Base-by-base conservation (phyloP, 139 green algal species). In the Pleodorina starrii region DNA sequence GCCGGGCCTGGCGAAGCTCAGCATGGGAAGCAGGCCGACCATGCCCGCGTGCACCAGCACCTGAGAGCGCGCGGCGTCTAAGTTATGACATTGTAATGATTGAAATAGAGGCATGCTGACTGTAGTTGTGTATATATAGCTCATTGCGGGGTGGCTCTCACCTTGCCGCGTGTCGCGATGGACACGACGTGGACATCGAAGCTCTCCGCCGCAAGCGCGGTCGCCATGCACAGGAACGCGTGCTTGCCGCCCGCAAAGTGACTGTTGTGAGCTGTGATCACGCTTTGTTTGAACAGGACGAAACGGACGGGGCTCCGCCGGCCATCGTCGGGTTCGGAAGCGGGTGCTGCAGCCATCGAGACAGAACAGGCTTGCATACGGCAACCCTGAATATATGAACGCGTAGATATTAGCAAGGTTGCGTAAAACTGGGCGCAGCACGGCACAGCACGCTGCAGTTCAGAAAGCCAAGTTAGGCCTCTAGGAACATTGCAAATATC, bases 201-300 rank as follows among this genome's bases (percentile, higher is more conserved):
- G 19, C 86, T 75, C 7, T 35, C n/a, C 21, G 29, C 35, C 7
- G 69, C 69, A n/a, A 91, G 80, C 19, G 69, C 71, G 5, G 19
- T 27, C 40, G 89, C 89, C 84, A 90, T 88, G 36, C 42, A 86
- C 6, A 88, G 36, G 46, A 90, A 92, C 0, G 89, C 89, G 63
- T 92, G 89, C 50, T 92, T 92, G 32, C 89, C 89, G 14, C 89
- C 89, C 21, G 89, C 83, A 60, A 90, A 92, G 38, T 92, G 89
- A 42, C 84, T 90, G 1, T 63, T 19, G n/a, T 90, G 76, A 5
- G 74, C 76, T 27, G 57, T 74, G 2, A 92, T 19, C 0, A 90
- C 57, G 40, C 60, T n/a, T 3, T 27, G 25, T 36, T 92, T 92
- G 25, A 92, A 57, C 0, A 90, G 50, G 19, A 92, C 76, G 29